Percentiles rank a stretch among this genome's conserved stretches.
phyloP scores from a whole-genome alignment of 129 eudicot genomes.

The Cynara cardunculus region DNA sequence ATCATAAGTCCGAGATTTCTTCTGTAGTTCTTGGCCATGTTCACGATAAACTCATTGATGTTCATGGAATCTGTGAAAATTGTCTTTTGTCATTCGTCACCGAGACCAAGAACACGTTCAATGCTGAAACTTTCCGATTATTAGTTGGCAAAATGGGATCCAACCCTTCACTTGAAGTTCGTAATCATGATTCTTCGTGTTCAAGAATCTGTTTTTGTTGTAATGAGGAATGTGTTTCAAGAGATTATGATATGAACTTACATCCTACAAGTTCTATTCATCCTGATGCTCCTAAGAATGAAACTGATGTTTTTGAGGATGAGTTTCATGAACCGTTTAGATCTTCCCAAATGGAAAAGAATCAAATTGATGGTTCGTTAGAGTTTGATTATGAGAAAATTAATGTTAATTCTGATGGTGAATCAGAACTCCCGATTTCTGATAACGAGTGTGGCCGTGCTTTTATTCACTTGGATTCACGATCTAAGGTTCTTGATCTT shows the following conservation, averaged over 20 bases:
- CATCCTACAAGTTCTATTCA: slow-evolving; percentile 26
- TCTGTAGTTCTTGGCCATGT: slow-evolving; percentile 55
- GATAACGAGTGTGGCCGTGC: slow-evolving; percentile 24
- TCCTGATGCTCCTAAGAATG: slow-evolving; percentile 33
- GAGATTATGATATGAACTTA: slow-evolving; percentile 21
- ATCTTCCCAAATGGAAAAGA: slow-evolving; percentile 15
- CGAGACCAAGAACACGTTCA: slow-evolving; percentile 40
- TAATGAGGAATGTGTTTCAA: slow-evolving; percentile 39
- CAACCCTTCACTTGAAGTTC: slow-evolving; percentile 27
- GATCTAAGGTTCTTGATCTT: slow-evolving; percentile 12
- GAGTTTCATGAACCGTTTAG: slow-evolving; percentile 13
- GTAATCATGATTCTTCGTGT: background rate
- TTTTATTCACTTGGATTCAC: slow-evolving; percentile 16
- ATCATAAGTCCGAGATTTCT: slow-evolving; percentile 74
- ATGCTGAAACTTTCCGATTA: slow-evolving; percentile 54
- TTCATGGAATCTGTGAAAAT: slow-evolving; percentile 60
- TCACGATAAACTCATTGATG: slow-evolving; percentile 69
- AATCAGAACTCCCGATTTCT: slow-evolving; percentile 36
- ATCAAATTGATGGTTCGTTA: slow-evolving; percentile 20
- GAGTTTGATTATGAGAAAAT: slow-evolving; percentile 46
- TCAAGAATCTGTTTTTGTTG: slow-evolving; percentile 57
- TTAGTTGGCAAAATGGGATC: slow-evolving; percentile 53
- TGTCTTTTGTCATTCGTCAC: slow-evolving; percentile 66
- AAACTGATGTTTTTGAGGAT: slow-evolving; percentile 30
- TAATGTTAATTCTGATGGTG: slow-evolving; percentile 40